Conservation (phyloP, 2,329 filamentous ascomycete genomes). For the Fusarium sp. region DNA sequence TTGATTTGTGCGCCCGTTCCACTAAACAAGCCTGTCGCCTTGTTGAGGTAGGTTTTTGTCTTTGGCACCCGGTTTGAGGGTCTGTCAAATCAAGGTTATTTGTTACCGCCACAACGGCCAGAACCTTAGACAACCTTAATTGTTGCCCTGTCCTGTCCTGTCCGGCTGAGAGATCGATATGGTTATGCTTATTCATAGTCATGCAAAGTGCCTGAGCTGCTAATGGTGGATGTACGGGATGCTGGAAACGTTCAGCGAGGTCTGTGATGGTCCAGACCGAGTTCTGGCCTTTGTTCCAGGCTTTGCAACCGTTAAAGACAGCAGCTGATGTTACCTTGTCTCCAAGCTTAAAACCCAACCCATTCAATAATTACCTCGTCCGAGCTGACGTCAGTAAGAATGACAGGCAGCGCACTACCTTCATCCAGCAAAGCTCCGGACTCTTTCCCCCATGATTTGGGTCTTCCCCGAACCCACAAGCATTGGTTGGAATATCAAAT, state of each 20-base stretch:
- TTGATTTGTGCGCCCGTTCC: slow-evolving; percentile 18
- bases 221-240: not conserved
- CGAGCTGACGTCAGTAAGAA: slow-evolving; percentile 25
- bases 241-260: not conserved
- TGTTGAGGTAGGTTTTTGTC: not conserved
- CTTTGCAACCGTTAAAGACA: not conserved
- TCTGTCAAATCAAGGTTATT: slow-evolving; percentile 36
- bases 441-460: not conserved
- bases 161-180: slow-evolving; percentile 26
- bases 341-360: slow-evolving; percentile 1
- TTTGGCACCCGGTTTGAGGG: slow-evolving; percentile 36
- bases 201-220: slow-evolving; percentile 13
- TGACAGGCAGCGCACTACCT: slow-evolving; percentile 7
- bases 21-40: slow-evolving; percentile 4
- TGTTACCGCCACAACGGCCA: slow-evolving; percentile 30
- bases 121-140: slow-evolving; percentile 30
- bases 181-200: slow-evolving; percentile 31
- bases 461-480: not conserved
- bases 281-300: not conserved
- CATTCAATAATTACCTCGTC: not conserved
- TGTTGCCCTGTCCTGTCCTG: slow-evolving; percentile 14
- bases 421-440: slow-evolving; percentile 6
- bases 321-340: not conserved
- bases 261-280: not conserved
- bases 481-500: not conserved